These are phyloP conservation scores for Zygotorulaspora chibaensis DNA, from an alignment of 805 yeast species.

Conservation along the genomic window DNA sequence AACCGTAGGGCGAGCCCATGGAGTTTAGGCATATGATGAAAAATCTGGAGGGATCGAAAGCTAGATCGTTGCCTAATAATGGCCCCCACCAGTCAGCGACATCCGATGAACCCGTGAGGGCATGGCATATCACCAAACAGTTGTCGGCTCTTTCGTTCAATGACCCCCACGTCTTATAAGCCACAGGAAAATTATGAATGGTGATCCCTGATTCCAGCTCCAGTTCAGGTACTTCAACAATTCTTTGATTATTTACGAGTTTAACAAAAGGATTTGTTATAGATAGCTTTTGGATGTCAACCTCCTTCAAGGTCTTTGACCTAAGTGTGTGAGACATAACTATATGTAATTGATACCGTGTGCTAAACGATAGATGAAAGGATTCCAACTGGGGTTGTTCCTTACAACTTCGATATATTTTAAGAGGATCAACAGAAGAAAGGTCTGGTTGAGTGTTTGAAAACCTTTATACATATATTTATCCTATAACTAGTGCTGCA, in stretches of 20 bases:
- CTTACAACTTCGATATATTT: too few relatives aligned
- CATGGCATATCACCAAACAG: conserved; percentile 90
- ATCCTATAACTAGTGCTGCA: too few relatives aligned
- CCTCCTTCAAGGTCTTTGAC: conserved; percentile 17
- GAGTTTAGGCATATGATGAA: conserved; percentile 86
- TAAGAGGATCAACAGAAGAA: too few relatives aligned
- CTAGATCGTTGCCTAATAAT: conserved; percentile 68
- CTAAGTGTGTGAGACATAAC: conserved; percentile 17
- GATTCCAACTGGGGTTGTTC: too few relatives aligned
- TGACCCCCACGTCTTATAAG: conserved; percentile 94
- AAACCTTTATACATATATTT: too few relatives aligned
- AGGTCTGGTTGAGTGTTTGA: too few relatives aligned
- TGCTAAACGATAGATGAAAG: too few relatives aligned
- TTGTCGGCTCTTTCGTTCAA: conserved; percentile 67
- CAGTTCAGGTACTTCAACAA: conserved; percentile 71
- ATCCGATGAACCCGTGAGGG: conserved; percentile 92
- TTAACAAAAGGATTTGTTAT: conserved; percentile 57
- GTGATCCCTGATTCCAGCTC: conserved; percentile 77
- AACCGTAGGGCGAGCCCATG: conserved; percentile 95
- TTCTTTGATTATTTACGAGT: conserved; percentile 71
- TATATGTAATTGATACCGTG: not conserved
- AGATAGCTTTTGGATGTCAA: conserved; percentile 23
- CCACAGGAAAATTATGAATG: conserved; percentile 75
- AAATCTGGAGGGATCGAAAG: conserved; percentile 87
- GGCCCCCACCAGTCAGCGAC: conserved; percentile 99